Percentiles rank a stretch among this genome's conserved stretches.
Conservation (phyloP, 345 rosid species). For the Linum lewisii region DNA sequence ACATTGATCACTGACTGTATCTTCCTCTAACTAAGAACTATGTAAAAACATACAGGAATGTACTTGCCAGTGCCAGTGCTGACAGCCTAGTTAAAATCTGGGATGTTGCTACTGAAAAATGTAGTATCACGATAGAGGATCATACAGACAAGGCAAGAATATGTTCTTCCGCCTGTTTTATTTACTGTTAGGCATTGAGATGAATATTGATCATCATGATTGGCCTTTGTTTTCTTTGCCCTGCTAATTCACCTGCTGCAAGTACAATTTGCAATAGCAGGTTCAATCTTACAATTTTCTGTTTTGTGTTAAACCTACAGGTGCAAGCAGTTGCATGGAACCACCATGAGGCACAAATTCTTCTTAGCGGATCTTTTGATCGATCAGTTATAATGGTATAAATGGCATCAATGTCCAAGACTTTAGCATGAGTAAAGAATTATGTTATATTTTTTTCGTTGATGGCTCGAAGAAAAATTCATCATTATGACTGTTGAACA, state of each 20-base stretch:
- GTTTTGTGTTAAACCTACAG: slow-evolving; percentile 25
- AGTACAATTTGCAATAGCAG: too few relatives aligned
- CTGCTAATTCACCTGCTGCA: too few relatives aligned
- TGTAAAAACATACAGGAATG: slow-evolving; percentile 37
- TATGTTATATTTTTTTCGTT: too few relatives aligned
- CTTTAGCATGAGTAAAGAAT: too few relatives aligned
- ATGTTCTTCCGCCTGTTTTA: background rate
- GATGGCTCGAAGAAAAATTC: too few relatives aligned
- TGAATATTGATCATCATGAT: background rate
- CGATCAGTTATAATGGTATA: slow-evolving; percentile 75
- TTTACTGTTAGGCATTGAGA: slow-evolving; percentile 1
- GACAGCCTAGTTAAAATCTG: slow-evolving; percentile 79
- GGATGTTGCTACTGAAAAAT: slow-evolving; percentile 74
- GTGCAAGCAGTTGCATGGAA: slow-evolving; percentile 99
- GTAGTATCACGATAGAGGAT: slow-evolving; percentile 72
- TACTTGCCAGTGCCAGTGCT: slow-evolving; percentile 89
- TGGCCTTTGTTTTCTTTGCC: background rate
- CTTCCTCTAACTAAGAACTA: background rate
- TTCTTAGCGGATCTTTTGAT: slow-evolving; percentile 99
- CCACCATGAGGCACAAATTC: slow-evolving; percentile 61
- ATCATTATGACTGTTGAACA: slow-evolving; percentile 10
- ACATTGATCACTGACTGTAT: background rate
- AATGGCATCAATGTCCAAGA: too few relatives aligned
- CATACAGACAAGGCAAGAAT: slow-evolving; percentile 69
- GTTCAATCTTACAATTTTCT: slow-evolving; percentile 1